Base-by-base conservation (phyloP, 768 basidiomycete genomes). In the Russula emetica region DNA sequence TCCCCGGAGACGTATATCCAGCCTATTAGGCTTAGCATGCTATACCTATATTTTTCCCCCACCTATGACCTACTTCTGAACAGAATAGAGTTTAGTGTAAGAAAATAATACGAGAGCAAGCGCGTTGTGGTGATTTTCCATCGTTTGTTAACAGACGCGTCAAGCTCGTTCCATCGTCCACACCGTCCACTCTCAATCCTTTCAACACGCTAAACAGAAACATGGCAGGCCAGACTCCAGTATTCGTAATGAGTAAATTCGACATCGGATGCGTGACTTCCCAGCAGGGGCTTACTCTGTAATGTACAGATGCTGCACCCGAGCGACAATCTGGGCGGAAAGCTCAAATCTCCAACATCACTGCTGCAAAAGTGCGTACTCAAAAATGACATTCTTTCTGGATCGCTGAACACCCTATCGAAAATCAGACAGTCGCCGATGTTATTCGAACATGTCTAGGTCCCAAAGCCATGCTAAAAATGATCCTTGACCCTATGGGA, bases 401-500 rank as follows among this genome's bases (percentile, higher is more conserved):
- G 36, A 60, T 56, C 61, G 49, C 61, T 49, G 57, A 56, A 54
- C 22, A 26, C 50, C 20, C 18, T 40, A 40, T 57, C 67, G 42
- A 16, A 26, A 32, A 61, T 24, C 63, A 95, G 94, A 97, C 94
- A 10, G 94, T 98, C 1, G 94, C 96, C 66, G 97, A 98, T 81
- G 95, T 99, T 5, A 98, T 98, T 70, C 77, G 96, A 66, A 98
- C 96, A 66, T 98, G 97, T 83, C 76, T 98, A 40, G 97, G 95
- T 1, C 96, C 96, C 0, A 96, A 97, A 72, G 87, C 97, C 47
- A 98, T 98, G 97, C 79, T 98, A 58, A 99, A 98, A 82, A 98
- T 99, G 97, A 97, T 98, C 70, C 77, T 98, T 50, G 96, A 98
- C 78, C 95, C 95, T 1, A 98, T 99, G 97, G 97, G 97, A 58